Evolutionary conservation across 2,329 filamentous ascomycete species (phyloP), one percentile per base, ranked within the genome.

Genomic region (Microdochium nivale): DNA sequence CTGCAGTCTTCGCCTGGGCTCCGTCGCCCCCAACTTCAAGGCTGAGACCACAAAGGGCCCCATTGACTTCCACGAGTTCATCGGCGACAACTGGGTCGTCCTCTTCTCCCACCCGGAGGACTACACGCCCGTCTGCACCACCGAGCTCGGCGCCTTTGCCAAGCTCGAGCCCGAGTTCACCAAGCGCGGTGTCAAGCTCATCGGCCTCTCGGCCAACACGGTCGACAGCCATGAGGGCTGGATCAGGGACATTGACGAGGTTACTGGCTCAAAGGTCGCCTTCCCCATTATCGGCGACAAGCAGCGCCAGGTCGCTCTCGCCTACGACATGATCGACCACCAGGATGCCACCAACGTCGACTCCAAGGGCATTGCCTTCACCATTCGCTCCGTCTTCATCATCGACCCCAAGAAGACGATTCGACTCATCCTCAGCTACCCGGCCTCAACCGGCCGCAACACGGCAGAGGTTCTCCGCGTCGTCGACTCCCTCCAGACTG

Each of bases 391-490:
- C 61, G 91, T 96, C 67, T 96, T 95, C 79, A 79, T 96, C 74
- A 94, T 96, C 70, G 90, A 96, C 76, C 90, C 90, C 58, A 83
- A 82, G 71, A 96, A 95, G 84, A 92, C 86, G 70, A 94, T 96
- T 73, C 86, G 91, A 62, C 83, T 91, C 67, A 95, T 90, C 69
- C 87, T 96, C 76, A 85, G 88, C 66, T 96, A 96, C 78, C 91
- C 91, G 44, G 90, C 91, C 55, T 91, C 87, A 53, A 95, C 90
- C 47, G 91, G 91, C 71, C 84, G 87, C 66, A 91, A 90, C 78
- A 84, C 85, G 56, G 78, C 82, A 60, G 87, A 90, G 78, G 84
- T 91, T 50, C 81, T 90, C 61, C 84, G 87, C 64, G 84, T 90
- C 59, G 73, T 90, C 68, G 86, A 90, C 76, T 87, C 86, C 52